A percentile compares a stretch with the other conserved stretches of the same genome.
phyloP scores from a whole-genome alignment of 257 asterid species.

The Datura wrightii region DNA sequence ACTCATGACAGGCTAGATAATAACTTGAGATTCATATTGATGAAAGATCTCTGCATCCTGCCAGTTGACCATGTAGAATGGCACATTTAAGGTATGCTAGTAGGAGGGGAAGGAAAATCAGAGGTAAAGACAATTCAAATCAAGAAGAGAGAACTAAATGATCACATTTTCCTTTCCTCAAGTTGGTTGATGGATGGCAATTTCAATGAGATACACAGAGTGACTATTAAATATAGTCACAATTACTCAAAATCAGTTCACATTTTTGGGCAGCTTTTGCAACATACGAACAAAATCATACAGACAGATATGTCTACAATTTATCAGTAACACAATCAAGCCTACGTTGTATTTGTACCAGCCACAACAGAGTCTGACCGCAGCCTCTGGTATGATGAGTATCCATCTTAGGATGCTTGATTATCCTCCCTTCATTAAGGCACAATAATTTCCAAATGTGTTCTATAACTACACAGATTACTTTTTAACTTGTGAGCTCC shows the following conservation, averaged over 20 bases:
- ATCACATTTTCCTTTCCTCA: constrained; percentile 8
- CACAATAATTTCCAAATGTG: not conserved
- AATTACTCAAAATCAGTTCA: constrained; percentile 6
- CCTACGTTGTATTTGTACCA: not conserved
- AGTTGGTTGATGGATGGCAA: not conserved
- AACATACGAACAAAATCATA: constrained; percentile 2
- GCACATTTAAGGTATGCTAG: not conserved
- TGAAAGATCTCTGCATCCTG: not conserved
- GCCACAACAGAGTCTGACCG: not conserved
- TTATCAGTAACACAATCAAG: not conserved
- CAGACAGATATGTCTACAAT: not conserved
- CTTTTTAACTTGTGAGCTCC: not conserved
- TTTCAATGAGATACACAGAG: not conserved
- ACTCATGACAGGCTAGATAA: not conserved
- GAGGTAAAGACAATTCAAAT: not conserved
- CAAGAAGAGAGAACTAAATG: constrained; percentile 23
- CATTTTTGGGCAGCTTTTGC: not conserved
- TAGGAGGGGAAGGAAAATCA: not conserved
- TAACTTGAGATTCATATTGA: not conserved
- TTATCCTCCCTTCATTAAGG: not conserved
- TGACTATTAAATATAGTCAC: not conserved
- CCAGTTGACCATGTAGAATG: constrained; percentile 13
- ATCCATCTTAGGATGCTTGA: not conserved
- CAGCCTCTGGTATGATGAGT: not conserved
- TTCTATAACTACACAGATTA: not conserved